Evolutionary conservation across 306 rosid species (phyloP), one percentile per base, ranked within the genome.

Genomic region (Aeschynomene evenia): DNA sequence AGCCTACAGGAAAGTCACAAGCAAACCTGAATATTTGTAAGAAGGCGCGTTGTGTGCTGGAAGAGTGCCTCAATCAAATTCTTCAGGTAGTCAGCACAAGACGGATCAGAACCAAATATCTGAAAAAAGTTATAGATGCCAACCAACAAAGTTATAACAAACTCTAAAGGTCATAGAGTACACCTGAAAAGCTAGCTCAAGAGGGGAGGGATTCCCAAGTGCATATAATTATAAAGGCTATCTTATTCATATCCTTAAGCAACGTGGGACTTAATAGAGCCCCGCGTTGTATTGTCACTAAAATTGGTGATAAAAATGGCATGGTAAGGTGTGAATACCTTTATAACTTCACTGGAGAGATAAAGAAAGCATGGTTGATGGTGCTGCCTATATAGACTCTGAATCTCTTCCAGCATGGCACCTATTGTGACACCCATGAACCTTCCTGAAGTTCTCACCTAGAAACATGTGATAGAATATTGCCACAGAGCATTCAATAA

Each of bases 401-500:
- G 99, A 81, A 95, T 89, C 87, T 89, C 97, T 84, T 91, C 96
- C 71, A 95, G 89, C 96, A 95, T 95, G 68, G 92, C 97, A 65
- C 97, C 99, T 68, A 95, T 91, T 39, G 97, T 95, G 63, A 83
- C 70, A 56, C 97, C 96, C 99, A 95, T 95, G 88, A 85, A 89
- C 84, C 91, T 87, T 77, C 95, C 95, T 68, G 99, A 87, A 65
- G 99, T 95, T 88, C 99, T 81, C 79, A 95, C 99, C 99, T 95
- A 87, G 72, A 64, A 74, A 85, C 81, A 74, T 74, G 77, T 9
- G 20, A 79, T 51, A 79, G 70, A 79, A 66, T 54, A 71, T 60
- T 78, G 83, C 81, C 18, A 74, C 45, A 82, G 24, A 61, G 76
- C 83, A 75, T 75, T 71, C 76, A 79, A 75, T 31, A 66, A 75